Percentiles rank a stretch among this genome's conserved stretches.
phyloP scores from a whole-genome alignment of 768 basidiomycete species.

The Xerocomellus chrysenteron region DNA sequence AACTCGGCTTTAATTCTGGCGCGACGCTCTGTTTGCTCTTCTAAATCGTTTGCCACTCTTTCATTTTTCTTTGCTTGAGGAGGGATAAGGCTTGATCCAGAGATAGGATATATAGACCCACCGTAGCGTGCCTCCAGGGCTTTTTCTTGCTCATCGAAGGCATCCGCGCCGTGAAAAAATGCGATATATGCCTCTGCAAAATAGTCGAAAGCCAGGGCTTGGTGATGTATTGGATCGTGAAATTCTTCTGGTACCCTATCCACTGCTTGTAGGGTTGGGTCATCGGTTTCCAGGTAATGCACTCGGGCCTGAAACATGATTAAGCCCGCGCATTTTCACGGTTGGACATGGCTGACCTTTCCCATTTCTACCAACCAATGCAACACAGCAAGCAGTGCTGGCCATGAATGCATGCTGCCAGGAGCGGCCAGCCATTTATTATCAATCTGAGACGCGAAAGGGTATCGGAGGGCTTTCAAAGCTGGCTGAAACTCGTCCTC shows the following conservation, averaged over 20 bases:
- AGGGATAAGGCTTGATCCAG: not conserved
- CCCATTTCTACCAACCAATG: conserved; percentile 91
- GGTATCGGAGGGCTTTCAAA: conserved; percentile 77
- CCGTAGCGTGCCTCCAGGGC: conserved; percentile 76
- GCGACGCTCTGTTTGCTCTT: conserved; percentile 51
- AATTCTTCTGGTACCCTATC: conserved; percentile 70
- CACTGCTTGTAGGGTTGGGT: conserved; percentile 67
- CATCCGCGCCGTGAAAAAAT: conserved; percentile 67
- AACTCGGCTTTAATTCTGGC: conserved; percentile 50
- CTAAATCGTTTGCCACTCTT: conserved; percentile 60
- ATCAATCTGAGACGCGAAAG: conserved; percentile 74
- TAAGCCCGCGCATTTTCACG: not conserved
- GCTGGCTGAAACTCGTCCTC: conserved; percentile 85
- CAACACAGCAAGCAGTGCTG: conserved; percentile 77
- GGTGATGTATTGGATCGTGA: conserved; percentile 69
- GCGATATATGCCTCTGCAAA: conserved; percentile 62
- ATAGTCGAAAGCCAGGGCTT: conserved; percentile 76
- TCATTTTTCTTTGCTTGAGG: conserved; percentile 67
- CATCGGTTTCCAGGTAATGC: conserved; percentile 57
- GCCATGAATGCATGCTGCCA: conserved; percentile 92
- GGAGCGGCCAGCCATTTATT: conserved; percentile 86
- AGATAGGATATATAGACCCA: conserved; percentile 31
- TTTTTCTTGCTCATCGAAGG: conserved; percentile 68
- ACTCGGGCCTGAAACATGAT: conserved; percentile 28
- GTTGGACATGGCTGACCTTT: conserved; percentile 52